phyloP scores from a whole-genome alignment of 345 rosid species.

The Eucalyptus marginata region DNA sequence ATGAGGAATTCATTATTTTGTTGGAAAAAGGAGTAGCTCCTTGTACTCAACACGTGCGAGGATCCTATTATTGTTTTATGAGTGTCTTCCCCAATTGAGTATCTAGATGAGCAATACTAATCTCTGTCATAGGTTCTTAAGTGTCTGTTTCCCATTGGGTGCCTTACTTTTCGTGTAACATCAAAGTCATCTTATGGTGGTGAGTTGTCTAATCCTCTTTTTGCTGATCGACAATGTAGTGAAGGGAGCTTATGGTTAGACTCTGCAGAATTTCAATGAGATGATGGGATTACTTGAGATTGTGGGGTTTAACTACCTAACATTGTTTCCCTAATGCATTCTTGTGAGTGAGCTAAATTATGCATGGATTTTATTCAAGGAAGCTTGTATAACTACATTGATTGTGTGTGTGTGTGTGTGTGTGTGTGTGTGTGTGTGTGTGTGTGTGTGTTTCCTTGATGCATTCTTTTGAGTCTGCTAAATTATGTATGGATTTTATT shows the following conservation, averaged over 20 bases:
- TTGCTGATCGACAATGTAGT: not conserved
- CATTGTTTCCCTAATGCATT: not conserved
- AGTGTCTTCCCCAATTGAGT: too few relatives aligned
- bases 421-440: too few relatives aligned
- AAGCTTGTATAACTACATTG: not conserved
- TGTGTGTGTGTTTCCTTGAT: not conserved
- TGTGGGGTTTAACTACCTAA: not conserved
- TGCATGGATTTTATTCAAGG: not conserved
- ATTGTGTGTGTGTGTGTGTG: too few relatives aligned
- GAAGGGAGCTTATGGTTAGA: not conserved
- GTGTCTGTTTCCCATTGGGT: not conserved
- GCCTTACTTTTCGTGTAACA: not conserved
- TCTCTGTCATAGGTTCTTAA: fast-evolving
- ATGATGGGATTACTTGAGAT: not conserved
- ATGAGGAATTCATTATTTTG: not conserved
- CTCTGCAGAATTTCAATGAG: not conserved
- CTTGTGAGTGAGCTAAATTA: not conserved
- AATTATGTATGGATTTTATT: too few relatives aligned
- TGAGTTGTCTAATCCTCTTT: not conserved
- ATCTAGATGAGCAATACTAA: not conserved
- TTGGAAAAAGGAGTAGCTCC: not conserved
- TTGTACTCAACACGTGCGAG: not conserved
- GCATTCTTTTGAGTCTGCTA: not conserved
- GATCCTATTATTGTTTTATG: not conserved
- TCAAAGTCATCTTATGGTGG: not conserved